Evolutionary conservation across 1,139 yeast genomes (phyloP).

Genomic region (Taphrina wiesneri): DNA sequence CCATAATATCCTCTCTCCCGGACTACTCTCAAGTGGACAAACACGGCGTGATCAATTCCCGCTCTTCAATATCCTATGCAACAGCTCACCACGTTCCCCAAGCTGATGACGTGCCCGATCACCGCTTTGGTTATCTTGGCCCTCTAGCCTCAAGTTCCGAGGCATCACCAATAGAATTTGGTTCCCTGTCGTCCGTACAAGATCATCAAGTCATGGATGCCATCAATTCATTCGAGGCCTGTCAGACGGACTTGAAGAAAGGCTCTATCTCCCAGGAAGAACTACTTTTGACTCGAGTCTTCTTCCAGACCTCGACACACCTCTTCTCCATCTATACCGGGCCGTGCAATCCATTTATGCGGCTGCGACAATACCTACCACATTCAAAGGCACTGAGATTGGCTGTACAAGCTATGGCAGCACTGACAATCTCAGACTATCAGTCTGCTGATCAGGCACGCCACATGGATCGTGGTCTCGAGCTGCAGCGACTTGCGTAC

Average conservation of each 20-base stretch:
- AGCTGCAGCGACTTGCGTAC: conserved; percentile 29
- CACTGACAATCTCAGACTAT: conserved; percentile 24
- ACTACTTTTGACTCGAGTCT: conserved; percentile 13
- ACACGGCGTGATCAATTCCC: background rate
- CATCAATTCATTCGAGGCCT: background rate
- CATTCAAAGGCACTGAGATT: conserved; percentile 19
- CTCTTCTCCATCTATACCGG: conserved; percentile 32
- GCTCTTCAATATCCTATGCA: background rate
- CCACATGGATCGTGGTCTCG: conserved; percentile 32
- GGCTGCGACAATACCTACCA: conserved; percentile 12
- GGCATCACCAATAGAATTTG: background rate
- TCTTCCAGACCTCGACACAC: conserved; percentile 29
- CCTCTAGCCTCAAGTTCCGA: background rate
- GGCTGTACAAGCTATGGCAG: conserved; percentile 31
- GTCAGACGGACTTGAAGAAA: background rate
- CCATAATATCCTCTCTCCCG: background rate
- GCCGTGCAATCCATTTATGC: conserved; percentile 31
- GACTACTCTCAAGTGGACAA: background rate
- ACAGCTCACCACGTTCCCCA: background rate
- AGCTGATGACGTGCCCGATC: background rate
- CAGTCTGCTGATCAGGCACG: conserved; percentile 18
- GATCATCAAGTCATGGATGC: background rate
- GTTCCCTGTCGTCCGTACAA: background rate
- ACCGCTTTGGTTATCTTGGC: background rate
- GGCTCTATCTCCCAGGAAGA: conserved; percentile 19